These are phyloP conservation scores for Pythium phragmiticola DNA, from an alignment of 352 stramenopile species.

Conservation along the genomic window DNA sequence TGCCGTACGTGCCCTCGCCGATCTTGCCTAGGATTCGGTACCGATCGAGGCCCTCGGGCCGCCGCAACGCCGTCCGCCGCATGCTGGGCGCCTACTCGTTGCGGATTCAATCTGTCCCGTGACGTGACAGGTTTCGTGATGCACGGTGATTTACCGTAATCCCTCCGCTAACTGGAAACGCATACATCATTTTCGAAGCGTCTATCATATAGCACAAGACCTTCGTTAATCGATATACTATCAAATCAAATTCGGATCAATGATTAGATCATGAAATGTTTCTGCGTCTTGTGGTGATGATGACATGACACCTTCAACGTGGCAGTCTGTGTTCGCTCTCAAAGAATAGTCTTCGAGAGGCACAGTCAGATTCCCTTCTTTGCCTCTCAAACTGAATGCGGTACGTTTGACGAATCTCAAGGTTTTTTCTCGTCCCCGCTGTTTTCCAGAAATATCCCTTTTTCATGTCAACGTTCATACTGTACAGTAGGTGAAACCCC, in stretches of 20 bases:
- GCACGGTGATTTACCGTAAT: neutral
- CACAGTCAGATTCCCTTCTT: conserved; percentile 5
- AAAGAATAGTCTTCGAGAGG: neutral
- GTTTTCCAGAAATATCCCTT: neutral
- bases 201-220: conserved; percentile 3
- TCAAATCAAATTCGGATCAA: neutral
- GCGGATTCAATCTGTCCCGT: neutral
- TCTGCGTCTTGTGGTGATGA: neutral
- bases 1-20: conserved; percentile 87
- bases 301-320: conserved; percentile 26
- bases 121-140: conserved; percentile 2
- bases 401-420: neutral
- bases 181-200: neutral
- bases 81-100: conserved; percentile 27
- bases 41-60: conserved; percentile 73
- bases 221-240: neutral
- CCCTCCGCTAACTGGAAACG: neutral
- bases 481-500: no score
- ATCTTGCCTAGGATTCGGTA: conserved; percentile 88
- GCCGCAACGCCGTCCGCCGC: conserved; percentile 57
- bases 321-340: conserved; percentile 5
- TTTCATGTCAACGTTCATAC: neutral
- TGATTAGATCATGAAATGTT: conserved; percentile 2
- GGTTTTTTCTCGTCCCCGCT: conserved; percentile 3
- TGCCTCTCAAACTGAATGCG: conserved; percentile 9